These are phyloP conservation scores for Copromyces sp. DNA, from an alignment of 495 filamentous ascomycete species.

Conservation along the genomic window DNA sequence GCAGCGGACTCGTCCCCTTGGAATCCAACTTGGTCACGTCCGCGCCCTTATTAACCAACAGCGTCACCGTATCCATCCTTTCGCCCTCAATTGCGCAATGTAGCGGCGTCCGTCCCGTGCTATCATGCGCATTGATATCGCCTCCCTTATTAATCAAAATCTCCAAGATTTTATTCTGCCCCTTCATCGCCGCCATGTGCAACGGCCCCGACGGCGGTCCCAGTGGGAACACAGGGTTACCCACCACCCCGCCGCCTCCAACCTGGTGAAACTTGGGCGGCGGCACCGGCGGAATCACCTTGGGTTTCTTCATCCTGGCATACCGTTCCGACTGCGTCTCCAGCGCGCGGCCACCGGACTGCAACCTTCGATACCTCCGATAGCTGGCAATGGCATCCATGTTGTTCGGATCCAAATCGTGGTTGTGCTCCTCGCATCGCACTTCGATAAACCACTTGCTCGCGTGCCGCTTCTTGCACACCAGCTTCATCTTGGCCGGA, in stretches of 20 bases:
- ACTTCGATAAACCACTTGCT: conserved; percentile 24
- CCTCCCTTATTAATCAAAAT: conserved; percentile 24
- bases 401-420: conserved; percentile 15
- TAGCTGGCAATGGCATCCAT: conserved; percentile 18
- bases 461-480: conserved; percentile 16
- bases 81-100: conserved; percentile 19
- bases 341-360: conserved; percentile 2
- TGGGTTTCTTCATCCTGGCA: conserved; percentile 6
- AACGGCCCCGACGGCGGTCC: conserved; percentile 13
- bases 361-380: conserved; percentile 18
- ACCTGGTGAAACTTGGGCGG: conserved; percentile 14
- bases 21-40: conserved; percentile 10
- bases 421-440: conserved; percentile 20
- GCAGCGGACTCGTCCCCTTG: conserved; percentile 14
- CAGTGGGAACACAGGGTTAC: not conserved
- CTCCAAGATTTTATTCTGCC: conserved; percentile 21
- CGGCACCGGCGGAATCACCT: conserved; percentile 5
- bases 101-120: conserved; percentile 21
- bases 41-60: conserved; percentile 14
- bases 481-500: conserved; percentile 16
- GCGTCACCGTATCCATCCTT: conserved; percentile 10
- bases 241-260: not conserved
- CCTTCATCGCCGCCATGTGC: conserved; percentile 20
- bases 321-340: conserved; percentile 17
- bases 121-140: conserved; percentile 17